Conservation (phyloP, 2,329 filamentous ascomycete genomes). For the Phialocephala subalpina region DNA sequence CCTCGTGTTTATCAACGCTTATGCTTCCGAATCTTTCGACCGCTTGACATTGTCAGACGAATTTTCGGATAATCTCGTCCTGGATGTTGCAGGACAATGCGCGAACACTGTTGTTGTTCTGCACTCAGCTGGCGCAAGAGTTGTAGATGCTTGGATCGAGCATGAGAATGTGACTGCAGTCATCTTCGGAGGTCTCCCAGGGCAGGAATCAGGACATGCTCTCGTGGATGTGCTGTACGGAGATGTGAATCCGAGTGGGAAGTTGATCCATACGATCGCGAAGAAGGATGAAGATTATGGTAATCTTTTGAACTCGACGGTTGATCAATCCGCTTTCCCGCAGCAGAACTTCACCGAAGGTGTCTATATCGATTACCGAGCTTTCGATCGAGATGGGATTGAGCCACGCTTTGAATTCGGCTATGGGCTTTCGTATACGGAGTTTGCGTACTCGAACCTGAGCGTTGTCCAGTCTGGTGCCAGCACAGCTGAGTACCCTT, state of each 20-base stretch:
- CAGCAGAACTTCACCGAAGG: constrained; percentile 52
- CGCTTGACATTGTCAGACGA: constrained; percentile 66
- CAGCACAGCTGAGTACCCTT: constrained; percentile 55
- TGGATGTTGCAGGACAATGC: constrained; percentile 63
- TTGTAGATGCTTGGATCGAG: constrained; percentile 74
- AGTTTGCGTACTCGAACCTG: constrained; percentile 55
- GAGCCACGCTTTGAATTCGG: constrained; percentile 47
- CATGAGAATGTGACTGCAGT: constrained; percentile 79
- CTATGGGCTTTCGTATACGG: constrained; percentile 63
- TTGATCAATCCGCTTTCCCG: constrained; percentile 4
- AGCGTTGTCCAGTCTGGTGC: constrained; percentile 42
- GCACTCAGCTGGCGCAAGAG: constrained; percentile 66
- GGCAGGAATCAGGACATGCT: constrained; percentile 83
- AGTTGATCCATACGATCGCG: constrained; percentile 41
- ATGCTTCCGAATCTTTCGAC: constrained; percentile 76
- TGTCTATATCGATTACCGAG: constrained; percentile 58
- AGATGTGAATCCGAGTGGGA: constrained; percentile 75
- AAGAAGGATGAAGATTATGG: constrained; percentile 18
- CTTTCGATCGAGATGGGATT: constrained; percentile 51
- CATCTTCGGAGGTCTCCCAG: constrained; percentile 80
- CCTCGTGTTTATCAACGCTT: constrained; percentile 70
- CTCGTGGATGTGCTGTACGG: constrained; percentile 81
- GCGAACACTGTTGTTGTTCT: constrained; percentile 69
- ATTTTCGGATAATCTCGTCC: constrained; percentile 64
- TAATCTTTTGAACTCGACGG: constrained; percentile 7